Conservation (phyloP, 768 basidiomycete genomes). For the Trametes elegans region DNA sequence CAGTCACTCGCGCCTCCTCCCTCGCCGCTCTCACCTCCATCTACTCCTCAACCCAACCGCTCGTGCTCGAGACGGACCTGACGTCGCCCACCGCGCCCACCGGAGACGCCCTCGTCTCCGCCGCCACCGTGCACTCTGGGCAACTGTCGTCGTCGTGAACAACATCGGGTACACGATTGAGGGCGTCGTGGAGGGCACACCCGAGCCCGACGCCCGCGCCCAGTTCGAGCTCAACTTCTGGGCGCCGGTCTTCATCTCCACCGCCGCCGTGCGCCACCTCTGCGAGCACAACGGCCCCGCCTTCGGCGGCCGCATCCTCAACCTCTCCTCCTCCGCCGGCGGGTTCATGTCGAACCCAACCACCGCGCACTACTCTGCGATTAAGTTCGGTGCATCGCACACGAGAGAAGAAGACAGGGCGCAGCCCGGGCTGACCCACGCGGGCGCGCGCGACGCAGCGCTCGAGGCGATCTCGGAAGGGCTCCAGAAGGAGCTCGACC, state of each 20-base stretch:
- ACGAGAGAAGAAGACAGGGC: no score
- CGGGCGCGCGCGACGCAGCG: no score
- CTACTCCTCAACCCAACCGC: no score
- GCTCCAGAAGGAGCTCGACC: constrained; percentile 22
- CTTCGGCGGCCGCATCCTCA: constrained; percentile 29
- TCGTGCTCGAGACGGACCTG: no score
- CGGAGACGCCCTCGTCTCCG: constrained; percentile 18
- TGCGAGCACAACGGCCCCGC: constrained; percentile 19
- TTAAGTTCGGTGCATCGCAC: no score
- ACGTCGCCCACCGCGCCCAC: no score
- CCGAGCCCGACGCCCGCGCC: no score
- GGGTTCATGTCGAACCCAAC: constrained; percentile 33
- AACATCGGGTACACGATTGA: constrained; percentile 24
- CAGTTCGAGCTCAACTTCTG: constrained; percentile 46
- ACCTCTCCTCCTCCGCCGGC: constrained; percentile 33
- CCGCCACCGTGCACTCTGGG: constrained; percentile 24
- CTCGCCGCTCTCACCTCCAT: no score
- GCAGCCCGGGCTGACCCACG: no score
- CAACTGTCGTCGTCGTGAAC: constrained; percentile 34
- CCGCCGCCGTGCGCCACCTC: constrained; percentile 17
- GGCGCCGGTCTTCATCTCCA: constrained; percentile 40
- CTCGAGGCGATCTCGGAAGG: no score
- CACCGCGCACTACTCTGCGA: constrained; percentile 33
- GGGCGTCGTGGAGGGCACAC: constrained; percentile 37
- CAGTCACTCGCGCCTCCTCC: no score